These are phyloP conservation scores for Colletotrichum salicis DNA, from an alignment of 2,329 filamentous ascomycete species.

Conservation along the genomic window DNA sequence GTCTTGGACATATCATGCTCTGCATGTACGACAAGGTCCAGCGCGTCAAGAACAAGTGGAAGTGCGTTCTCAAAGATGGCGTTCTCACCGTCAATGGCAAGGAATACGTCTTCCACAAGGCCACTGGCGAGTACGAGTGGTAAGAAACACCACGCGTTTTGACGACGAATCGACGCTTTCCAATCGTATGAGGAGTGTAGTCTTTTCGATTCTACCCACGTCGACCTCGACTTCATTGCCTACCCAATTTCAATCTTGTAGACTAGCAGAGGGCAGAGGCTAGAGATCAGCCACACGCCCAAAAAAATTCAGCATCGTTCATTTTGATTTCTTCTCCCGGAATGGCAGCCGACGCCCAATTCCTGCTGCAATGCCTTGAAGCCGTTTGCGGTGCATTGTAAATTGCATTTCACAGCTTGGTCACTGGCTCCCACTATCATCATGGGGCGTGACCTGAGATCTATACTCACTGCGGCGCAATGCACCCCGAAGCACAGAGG, in stretches of 20 bases:
- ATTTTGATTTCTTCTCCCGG: background rate
- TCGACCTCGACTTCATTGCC: background rate
- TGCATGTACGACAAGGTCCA: conserved; percentile 99
- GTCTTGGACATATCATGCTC: conserved; percentile 89
- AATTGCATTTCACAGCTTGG: conserved; percentile 1
- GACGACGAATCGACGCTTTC: background rate
- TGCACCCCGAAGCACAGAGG: background rate
- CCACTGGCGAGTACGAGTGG: conserved; percentile 98
- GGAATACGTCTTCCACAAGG: conserved; percentile 98
- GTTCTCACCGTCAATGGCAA: conserved; percentile 92
- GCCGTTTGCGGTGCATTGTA: background rate
- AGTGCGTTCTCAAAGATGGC: conserved; percentile 97
- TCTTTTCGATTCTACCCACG: background rate
- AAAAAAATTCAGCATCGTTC: background rate
- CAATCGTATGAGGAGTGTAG: background rate
- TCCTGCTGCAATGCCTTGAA: background rate
- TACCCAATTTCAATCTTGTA: background rate
- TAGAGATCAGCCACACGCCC: background rate
- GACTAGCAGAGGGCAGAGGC: conserved; percentile 1
- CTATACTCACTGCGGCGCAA: background rate
- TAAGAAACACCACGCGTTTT: conserved; percentile 55
- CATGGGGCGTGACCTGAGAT: background rate
- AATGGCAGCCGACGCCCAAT: background rate
- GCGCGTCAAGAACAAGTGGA: conserved; percentile 99
- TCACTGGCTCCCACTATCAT: background rate